These are phyloP conservation scores for Colletotrichum ledebouriae DNA, from an alignment of 2,329 filamentous ascomycete genomes.

Conservation along the genomic window DNA sequence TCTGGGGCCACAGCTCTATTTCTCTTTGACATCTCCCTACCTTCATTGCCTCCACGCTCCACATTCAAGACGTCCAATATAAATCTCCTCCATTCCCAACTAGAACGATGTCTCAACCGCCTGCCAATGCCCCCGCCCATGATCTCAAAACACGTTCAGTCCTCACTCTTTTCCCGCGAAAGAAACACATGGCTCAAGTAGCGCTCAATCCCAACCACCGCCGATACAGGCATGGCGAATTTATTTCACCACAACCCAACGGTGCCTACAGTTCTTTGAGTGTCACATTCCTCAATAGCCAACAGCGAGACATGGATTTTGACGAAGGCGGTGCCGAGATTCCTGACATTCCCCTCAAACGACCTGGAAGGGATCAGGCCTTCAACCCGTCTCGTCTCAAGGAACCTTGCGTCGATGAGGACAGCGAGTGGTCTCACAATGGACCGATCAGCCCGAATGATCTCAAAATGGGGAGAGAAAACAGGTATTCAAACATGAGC, in stretches of 20 bases:
- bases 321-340: slow-evolving; percentile 43
- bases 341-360: slow-evolving; percentile 46
- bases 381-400: slow-evolving; percentile 29
- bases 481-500: slow-evolving; percentile 12
- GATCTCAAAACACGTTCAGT: slow-evolving; percentile 24
- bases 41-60: background rate
- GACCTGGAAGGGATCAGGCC: slow-evolving; percentile 13
- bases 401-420: slow-evolving; percentile 39
- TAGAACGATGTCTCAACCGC: background rate
- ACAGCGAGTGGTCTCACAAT: slow-evolving; percentile 32
- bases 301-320: slow-evolving; percentile 19
- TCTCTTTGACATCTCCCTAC: slow-evolving; percentile 26
- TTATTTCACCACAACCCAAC: slow-evolving; percentile 16
- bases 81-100: slow-evolving; percentile 21
- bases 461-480: slow-evolving; percentile 11
- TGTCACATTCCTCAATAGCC: slow-evolving; percentile 13
- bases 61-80: slow-evolving; percentile 15
- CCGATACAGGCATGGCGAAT: slow-evolving; percentile 33
- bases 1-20: slow-evolving; percentile 22
- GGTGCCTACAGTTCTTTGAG: slow-evolving; percentile 21
- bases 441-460: slow-evolving; percentile 33
- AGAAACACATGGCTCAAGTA: slow-evolving; percentile 36
- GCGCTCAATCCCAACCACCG: slow-evolving; percentile 15
- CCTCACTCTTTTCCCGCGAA: slow-evolving; percentile 27
- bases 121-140: background rate